These are phyloP conservation scores for Ampelomyces quisqualis DNA, from an alignment of 2,329 filamentous ascomycete species.

Conservation along the genomic window DNA sequence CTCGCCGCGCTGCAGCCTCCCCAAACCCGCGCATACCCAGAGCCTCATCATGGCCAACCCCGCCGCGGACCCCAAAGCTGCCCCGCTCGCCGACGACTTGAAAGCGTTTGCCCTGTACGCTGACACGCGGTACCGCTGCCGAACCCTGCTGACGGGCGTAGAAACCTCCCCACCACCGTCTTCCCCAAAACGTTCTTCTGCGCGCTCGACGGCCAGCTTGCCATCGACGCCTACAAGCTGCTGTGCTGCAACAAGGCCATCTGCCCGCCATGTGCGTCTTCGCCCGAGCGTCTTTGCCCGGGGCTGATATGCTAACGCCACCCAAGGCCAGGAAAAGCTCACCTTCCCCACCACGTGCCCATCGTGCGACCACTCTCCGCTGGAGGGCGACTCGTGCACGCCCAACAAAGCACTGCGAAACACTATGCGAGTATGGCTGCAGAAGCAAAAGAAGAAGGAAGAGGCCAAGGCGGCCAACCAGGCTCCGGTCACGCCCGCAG, in stretches of 20 bases:
- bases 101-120: constrained; percentile 37
- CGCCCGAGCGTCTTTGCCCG: background rate
- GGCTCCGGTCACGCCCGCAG: constrained; percentile 29
- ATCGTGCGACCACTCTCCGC: constrained; percentile 87
- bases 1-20: constrained; percentile 27
- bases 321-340: constrained; percentile 31
- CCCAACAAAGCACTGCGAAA: constrained; percentile 88
- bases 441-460: constrained; percentile 74
- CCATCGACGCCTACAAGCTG: constrained; percentile 84
- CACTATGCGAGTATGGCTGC: constrained; percentile 87
- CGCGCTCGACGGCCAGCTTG: constrained; percentile 87
- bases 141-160: constrained; percentile 42
- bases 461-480: constrained; percentile 37
- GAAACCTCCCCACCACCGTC: constrained; percentile 75
- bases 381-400: constrained; percentile 83
- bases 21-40: constrained; percentile 15
- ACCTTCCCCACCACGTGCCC: constrained; percentile 81
- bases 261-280: constrained; percentile 75
- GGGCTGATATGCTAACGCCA: constrained; percentile 6
- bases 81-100: constrained; percentile 38
- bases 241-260: constrained; percentile 96
- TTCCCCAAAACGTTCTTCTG: constrained; percentile 97
- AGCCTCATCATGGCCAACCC: constrained; percentile 32
- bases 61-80: constrained; percentile 32
- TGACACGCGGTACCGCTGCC: background rate